A percentile compares a stretch with the other conserved stretches of the same genome.
These are phyloP conservation scores for Cercophora samala DNA, from an alignment of 495 filamentous ascomycete species.

Conservation along the genomic window DNA sequence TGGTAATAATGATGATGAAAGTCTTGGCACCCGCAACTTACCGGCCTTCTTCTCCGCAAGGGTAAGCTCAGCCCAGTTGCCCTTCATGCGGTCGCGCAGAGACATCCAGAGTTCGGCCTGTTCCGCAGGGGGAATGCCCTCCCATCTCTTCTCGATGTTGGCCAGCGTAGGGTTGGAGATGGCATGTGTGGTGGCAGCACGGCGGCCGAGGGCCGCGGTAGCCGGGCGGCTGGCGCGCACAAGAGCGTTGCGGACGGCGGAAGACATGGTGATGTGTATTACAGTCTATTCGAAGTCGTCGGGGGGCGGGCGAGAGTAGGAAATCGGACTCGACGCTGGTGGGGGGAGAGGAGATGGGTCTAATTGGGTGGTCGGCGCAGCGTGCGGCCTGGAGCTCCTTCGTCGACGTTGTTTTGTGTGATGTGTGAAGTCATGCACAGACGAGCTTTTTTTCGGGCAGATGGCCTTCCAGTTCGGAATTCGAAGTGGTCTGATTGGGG, in stretches of 20 bases:
- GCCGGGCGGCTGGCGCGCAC: conserved; percentile 40
- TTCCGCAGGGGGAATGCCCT: conserved; percentile 92
- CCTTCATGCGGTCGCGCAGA: conserved; percentile 96
- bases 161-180: conserved; percentile 96
- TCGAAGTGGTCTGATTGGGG: conserved; percentile 33
- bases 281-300: conserved; percentile 15
- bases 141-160: conserved; percentile 99
- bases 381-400: conserved; percentile 32
- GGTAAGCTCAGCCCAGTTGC: conserved; percentile 90
- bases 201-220: conserved; percentile 50
- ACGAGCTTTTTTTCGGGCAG: conserved; percentile 38
- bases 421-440: conserved; percentile 38
- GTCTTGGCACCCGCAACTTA: conserved; percentile 52
- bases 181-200: conserved; percentile 72
- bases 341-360: conserved; percentile 42
- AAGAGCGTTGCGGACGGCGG: conserved; percentile 41
- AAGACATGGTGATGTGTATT: conserved; percentile 32
- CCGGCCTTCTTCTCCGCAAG: conserved; percentile 97
- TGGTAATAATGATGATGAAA: background rate
- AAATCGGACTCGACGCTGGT: conserved; percentile 19
- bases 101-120: conserved; percentile 99
- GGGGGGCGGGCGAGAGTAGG: background rate
- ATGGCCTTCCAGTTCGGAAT: conserved; percentile 29
- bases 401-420: conserved; percentile 32
- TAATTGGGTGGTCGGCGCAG: conserved; percentile 40